Evolutionary conservation across 1,284 basidiomycete genomes (phyloP).

Genomic region (Trichosporon coremiiforme): DNA sequence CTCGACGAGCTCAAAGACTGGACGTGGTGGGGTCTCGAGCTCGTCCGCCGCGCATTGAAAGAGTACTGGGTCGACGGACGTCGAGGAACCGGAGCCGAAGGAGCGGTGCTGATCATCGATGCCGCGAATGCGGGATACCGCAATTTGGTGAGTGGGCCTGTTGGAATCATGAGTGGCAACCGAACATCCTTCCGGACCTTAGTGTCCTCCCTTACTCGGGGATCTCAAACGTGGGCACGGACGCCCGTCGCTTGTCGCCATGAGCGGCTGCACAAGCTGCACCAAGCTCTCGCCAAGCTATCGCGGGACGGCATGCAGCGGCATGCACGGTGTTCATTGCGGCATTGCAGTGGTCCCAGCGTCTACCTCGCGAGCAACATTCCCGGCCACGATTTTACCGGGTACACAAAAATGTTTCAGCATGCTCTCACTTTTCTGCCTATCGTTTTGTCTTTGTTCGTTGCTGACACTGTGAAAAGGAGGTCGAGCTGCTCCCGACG

Average conservation of each 20-base stretch:
- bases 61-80: conserved; percentile 45
- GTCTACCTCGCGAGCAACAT: not conserved
- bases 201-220: not conserved
- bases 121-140: conserved; percentile 51
- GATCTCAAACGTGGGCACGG: not conserved
- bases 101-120: conserved; percentile 51
- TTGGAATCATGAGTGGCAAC: not conserved
- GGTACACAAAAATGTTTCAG: conserved; percentile 4
- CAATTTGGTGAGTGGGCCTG: conserved; percentile 49
- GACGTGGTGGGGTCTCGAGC: conserved; percentile 53
- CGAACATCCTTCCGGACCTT: not conserved
- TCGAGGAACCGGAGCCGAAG: conserved; percentile 41
- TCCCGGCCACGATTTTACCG: not conserved
- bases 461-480: conserved; percentile 36
- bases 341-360: not conserved
- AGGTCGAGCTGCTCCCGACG: conserved; percentile 54
- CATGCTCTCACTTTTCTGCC: not conserved
- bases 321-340: not conserved
- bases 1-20: conserved; percentile 50
- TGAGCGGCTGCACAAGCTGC: not conserved
- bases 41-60: conserved; percentile 41
- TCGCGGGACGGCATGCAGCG: not conserved
- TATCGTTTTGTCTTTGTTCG: not conserved
- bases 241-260: conserved; percentile 1
- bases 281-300: not conserved